Percentiles rank a stretch among this genome's conserved stretches.
phyloP scores from a whole-genome alignment of 1,284 basidiomycete genomes.

The Puccinia brachypodii region DNA sequence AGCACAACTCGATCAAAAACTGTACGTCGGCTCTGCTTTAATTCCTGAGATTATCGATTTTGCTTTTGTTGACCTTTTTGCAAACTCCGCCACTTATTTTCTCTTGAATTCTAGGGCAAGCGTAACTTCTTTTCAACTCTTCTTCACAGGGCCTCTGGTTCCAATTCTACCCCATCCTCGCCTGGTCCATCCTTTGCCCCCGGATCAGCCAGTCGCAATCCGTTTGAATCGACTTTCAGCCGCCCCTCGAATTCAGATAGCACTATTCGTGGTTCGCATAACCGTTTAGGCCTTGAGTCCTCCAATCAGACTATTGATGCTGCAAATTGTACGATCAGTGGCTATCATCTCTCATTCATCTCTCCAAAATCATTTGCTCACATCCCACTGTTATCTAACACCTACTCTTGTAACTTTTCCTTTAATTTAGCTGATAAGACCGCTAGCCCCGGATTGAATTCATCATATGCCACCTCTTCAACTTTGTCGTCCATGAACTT shows the following conservation, averaged over 20 bases:
- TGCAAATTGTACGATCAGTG: not conserved
- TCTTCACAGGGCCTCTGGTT: conserved; percentile 20
- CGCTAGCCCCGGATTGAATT: not conserved
- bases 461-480: conserved; percentile 9
- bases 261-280: not conserved
- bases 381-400: too few relatives aligned
- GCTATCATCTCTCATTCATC: not conserved
- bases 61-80: too few relatives aligned
- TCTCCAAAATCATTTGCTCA: not conserved
- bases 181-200: conserved; percentile 1
- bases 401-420: not conserved
- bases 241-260: conserved; percentile 5
- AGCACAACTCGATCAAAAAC: conserved; percentile 11
- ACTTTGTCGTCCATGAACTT: conserved; percentile 51
- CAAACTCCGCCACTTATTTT: not conserved
- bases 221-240: conserved; percentile 15
- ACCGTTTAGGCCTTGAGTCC: not conserved
- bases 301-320: conserved; percentile 17
- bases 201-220: conserved; percentile 16
- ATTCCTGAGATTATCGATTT: too few relatives aligned
- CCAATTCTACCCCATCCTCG: conserved; percentile 26
- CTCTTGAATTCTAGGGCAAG: not conserved
- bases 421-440: conserved; percentile 6
- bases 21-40: not conserved
- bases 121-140: conserved; percentile 44